Conservation (phyloP, 192 early-diverging fungal species). For the Rhizoclosmatium globosum region DNA sequence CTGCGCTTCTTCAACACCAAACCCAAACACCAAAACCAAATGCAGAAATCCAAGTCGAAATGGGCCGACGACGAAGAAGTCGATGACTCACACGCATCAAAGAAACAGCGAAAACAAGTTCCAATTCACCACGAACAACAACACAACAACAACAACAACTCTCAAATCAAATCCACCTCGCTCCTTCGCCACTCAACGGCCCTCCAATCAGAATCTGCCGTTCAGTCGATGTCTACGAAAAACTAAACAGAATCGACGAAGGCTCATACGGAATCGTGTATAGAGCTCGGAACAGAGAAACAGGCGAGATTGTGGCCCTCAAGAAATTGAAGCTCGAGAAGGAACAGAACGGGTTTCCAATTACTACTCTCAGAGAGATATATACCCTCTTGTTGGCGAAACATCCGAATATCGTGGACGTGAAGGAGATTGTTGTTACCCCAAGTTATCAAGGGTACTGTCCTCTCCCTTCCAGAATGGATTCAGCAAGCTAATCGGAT, state of each 20-base stretch:
- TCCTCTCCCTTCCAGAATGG: not conserved
- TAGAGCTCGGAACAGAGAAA: conserved; percentile 81
- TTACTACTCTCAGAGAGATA: conserved; percentile 85
- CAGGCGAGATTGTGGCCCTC: conserved; percentile 81
- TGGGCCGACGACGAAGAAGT: conserved; percentile 39
- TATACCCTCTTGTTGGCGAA: conserved; percentile 72
- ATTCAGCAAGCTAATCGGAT: not conserved
- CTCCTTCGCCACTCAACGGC: conserved; percentile 40
- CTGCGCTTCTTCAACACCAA: not conserved
- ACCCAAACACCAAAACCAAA: not conserved
- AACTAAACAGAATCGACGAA: conserved; percentile 95
- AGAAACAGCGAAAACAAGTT: not conserved
- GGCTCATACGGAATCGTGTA: conserved; percentile 97
- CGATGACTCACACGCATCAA: conserved; percentile 13
- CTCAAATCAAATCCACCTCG: not conserved
- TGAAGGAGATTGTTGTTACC: conserved; percentile 81
- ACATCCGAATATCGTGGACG: conserved; percentile 82
- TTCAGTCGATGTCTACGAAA: conserved; percentile 86
- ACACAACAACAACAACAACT: not conserved
- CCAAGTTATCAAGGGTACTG: conserved; percentile 62
- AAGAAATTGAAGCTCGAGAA: conserved; percentile 81
- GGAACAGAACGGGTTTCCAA: conserved; percentile 79
- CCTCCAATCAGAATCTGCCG: conserved; percentile 70
- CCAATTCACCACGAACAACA: conserved; percentile 8
- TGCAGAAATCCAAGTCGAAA: not conserved